phyloP scores from a whole-genome alignment of 176 grass and related monocot genomes.

The Juncus effusus region DNA sequence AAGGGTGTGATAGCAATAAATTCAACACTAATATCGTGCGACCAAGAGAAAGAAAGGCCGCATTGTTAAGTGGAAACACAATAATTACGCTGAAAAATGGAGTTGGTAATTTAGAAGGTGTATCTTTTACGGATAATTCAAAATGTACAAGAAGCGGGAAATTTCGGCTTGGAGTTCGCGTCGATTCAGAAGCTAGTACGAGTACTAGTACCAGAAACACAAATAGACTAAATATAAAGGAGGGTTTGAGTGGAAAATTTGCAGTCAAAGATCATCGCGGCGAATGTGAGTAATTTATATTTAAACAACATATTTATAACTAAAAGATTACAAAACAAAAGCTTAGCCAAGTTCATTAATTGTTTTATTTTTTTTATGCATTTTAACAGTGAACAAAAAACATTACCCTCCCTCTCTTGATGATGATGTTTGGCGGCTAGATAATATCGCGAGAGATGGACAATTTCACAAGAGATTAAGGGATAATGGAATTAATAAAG shows the following conservation, averaged over 20 bases:
- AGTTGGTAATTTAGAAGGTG: conserved; percentile 54
- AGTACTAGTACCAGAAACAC: not conserved
- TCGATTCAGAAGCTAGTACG: conserved; percentile 5
- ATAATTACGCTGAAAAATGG: conserved; percentile 63
- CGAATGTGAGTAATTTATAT: conserved; percentile 48
- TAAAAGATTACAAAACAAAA: not conserved
- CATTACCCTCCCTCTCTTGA: not conserved
- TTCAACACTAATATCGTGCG: conserved; percentile 66
- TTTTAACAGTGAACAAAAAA: conserved; percentile 5
- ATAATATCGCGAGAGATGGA: conserved; percentile 11
- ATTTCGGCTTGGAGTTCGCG: conserved; percentile 56
- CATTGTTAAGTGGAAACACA: conserved; percentile 64
- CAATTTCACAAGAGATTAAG: conserved; percentile 12
- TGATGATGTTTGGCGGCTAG: conserved; percentile 17
- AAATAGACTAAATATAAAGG: conserved; percentile 41
- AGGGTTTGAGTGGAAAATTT: conserved; percentile 79
- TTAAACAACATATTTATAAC: not conserved
- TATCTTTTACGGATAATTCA: conserved; percentile 82
- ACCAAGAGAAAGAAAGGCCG: conserved; percentile 74
- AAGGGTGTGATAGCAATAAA: conserved; percentile 77
- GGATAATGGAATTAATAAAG: not conserved
- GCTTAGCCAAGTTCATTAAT: not conserved
- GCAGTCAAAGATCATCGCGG: conserved; percentile 94
- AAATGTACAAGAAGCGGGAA: conserved; percentile 79
- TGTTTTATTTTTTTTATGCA: not conserved